Conservation (phyloP, 2,329 filamentous ascomycete genomes). For the Aspergillus aculeatus region DNA sequence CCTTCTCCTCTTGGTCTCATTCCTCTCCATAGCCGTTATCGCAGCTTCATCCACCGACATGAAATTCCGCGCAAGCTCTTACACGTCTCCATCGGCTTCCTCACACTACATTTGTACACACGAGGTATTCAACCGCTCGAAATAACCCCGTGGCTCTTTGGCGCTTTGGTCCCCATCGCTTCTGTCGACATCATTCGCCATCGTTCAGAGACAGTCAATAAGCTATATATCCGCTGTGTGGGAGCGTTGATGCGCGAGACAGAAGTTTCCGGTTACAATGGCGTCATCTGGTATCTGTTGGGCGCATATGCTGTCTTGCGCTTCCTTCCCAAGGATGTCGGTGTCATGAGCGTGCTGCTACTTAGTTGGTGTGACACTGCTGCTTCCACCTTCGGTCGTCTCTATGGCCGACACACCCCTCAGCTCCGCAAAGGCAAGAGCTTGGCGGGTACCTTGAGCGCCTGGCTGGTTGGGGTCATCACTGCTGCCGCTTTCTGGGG, state of each 20-base stretch:
- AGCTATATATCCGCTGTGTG: slow-evolving; percentile 77
- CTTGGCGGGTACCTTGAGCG: slow-evolving; percentile 81
- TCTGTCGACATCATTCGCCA: slow-evolving; percentile 80
- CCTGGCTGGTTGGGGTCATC: slow-evolving; percentile 76
- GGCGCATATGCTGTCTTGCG: slow-evolving; percentile 83
- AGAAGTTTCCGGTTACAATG: slow-evolving; percentile 91
- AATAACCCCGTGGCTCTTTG: slow-evolving; percentile 82
- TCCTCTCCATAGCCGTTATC: slow-evolving; percentile 89
- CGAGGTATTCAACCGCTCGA: slow-evolving; percentile 71
- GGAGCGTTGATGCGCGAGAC: slow-evolving; percentile 96
- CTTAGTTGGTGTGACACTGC: slow-evolving; percentile 98
- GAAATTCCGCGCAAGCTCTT: slow-evolving; percentile 92
- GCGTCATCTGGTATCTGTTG: slow-evolving; percentile 93
- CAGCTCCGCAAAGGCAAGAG: slow-evolving; percentile 85
- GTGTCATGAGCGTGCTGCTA: slow-evolving; percentile 81
- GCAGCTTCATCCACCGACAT: slow-evolving; percentile 89
- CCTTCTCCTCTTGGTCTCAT: slow-evolving; percentile 92
- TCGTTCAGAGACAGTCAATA: slow-evolving; percentile 76
- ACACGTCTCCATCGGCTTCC: slow-evolving; percentile 94
- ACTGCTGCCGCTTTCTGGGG: slow-evolving; percentile 89
- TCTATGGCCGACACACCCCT: slow-evolving; percentile 87
- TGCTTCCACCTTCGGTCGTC: slow-evolving; percentile 86
- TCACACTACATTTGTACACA: slow-evolving; percentile 82
- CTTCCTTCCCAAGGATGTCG: slow-evolving; percentile 91
- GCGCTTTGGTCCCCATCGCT: slow-evolving; percentile 78